phyloP scores from a whole-genome alignment of 1,284 basidiomycete genomes.

The Clitocybe nebularis region DNA sequence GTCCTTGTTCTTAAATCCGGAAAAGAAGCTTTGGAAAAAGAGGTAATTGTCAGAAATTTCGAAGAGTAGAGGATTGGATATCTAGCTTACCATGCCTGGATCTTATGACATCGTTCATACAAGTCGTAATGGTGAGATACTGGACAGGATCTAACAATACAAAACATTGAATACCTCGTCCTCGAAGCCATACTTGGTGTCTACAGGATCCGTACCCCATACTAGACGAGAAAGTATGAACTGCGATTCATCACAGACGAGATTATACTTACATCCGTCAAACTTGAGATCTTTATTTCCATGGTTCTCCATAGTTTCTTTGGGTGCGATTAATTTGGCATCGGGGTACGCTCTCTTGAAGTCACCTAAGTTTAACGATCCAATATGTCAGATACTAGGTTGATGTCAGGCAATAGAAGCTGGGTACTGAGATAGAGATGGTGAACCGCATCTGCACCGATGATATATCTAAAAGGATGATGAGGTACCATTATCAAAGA shows the following conservation, averaged over 20 bases:
- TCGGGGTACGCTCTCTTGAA: slow-evolving; percentile 75
- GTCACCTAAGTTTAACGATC: slow-evolving; percentile 40
- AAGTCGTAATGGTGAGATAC: too few relatives aligned
- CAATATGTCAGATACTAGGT: neutral
- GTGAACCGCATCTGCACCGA: slow-evolving; percentile 63
- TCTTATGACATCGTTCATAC: slow-evolving; percentile 34
- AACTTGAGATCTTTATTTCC: slow-evolving; percentile 39
- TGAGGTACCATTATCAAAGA: neutral
- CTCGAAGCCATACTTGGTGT: slow-evolving; percentile 78
- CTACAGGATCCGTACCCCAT: slow-evolving; percentile 60
- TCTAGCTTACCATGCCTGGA: slow-evolving; percentile 54
- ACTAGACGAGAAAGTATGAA: too few relatives aligned
- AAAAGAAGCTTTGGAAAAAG: slow-evolving; percentile 63
- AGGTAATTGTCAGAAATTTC: too few relatives aligned
- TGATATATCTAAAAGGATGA: slow-evolving; percentile 49
- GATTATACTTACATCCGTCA: slow-evolving; percentile 62
- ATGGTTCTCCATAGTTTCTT: slow-evolving; percentile 45
- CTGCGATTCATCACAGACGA: too few relatives aligned
- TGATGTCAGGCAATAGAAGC: neutral
- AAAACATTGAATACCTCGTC: slow-evolving; percentile 54
- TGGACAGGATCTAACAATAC: too few relatives aligned
- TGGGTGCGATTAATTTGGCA: slow-evolving; percentile 72
- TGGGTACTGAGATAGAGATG: slow-evolving; percentile 58
- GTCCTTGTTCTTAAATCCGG: slow-evolving; percentile 83
- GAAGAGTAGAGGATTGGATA: neutral